Base-by-base conservation (phyloP, 768 basidiomycete species). In the Atractiella rhizophila region DNA sequence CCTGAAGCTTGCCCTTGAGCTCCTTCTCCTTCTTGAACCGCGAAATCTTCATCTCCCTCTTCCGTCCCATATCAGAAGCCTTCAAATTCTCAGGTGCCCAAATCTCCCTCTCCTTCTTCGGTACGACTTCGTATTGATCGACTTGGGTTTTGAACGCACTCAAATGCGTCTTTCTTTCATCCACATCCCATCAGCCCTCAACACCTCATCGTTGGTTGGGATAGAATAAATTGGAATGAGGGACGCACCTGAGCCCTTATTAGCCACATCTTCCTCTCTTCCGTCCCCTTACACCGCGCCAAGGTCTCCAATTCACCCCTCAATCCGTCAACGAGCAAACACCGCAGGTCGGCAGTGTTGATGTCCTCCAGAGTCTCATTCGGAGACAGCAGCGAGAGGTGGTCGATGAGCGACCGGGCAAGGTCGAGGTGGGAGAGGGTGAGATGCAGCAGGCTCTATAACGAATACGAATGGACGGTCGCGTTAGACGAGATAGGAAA, bases 11-110 rank as follows among this genome's bases (percentile, higher is more conserved):
- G 16, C 60, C 59, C 40, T 71, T 68, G 23, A 94, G 59, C 27
- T 77, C 75, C 57, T 79, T 86, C 59, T 88, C 83, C 42, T 70
- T 68, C 58, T 74, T 73, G 58, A 71, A 94, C 55, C 86, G 85
- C 46, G 70, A 73, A 48, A 98, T 91, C 63, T 91, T 98, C 26
- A 74, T 57, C 49, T 88, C 83, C 49, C 91, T 63, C 42, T 76
- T 66, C 53, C 67, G 69, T 1, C 70, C 67, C 16, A 74, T 68
- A 56, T 94, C 76, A 9, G 52, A 58, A 11, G 36, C 73, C 57
- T n/a, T 62, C 51, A 8, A 64, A 63, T 9, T 66, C 48, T 21
- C 38, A 26, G 18, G 30, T 32, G 19, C 24, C 28, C 6, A 31
- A 49, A 7, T 35, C 6, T 57, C 58, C 34, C 67, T 66, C 49